A percentile compares a stretch with the other conserved stretches of the same genome.
phyloP scores from a whole-genome alignment of 2,329 filamentous ascomycete species.

The Pseudogymnoascus sp. region DNA sequence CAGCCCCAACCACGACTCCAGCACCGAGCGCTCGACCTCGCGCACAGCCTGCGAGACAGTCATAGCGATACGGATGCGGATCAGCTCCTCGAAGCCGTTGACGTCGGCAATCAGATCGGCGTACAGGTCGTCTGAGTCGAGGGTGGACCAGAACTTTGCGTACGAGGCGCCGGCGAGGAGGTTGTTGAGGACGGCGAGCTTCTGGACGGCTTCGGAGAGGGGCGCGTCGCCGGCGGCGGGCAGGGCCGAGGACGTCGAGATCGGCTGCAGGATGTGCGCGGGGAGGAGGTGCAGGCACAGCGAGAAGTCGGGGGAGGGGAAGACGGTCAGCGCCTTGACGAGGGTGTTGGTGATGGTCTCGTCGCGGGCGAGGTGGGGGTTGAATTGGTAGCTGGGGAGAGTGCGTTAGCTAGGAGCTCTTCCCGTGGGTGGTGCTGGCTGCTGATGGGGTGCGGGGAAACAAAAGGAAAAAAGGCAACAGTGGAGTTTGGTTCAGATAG shows the following conservation, averaged over 20 bases:
- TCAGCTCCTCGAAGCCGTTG: conserved; percentile 85
- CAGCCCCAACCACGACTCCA: conserved; percentile 71
- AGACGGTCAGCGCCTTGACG: conserved; percentile 94
- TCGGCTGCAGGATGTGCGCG: conserved; percentile 63
- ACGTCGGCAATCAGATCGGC: conserved; percentile 94
- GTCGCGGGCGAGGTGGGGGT: conserved; percentile 93
- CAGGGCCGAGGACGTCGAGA: conserved; percentile 39
- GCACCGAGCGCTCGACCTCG: conserved; percentile 57
- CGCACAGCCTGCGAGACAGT: conserved; percentile 76
- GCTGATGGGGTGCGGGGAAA: background rate
- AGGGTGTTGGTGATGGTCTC: conserved; percentile 98
- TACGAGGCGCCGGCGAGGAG: conserved; percentile 89
- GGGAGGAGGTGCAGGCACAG: conserved; percentile 91
- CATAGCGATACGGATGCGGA: conserved; percentile 81
- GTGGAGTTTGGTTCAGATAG: conserved; percentile 53
- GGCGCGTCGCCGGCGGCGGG: conserved; percentile 52
- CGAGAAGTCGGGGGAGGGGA: conserved; percentile 91
- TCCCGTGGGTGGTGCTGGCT: conserved; percentile 11
- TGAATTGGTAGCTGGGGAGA: conserved; percentile 84
- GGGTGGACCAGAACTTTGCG: conserved; percentile 81
- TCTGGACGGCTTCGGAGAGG: conserved; percentile 76
- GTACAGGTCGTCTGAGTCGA: conserved; percentile 91
- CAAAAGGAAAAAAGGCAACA: conserved; percentile 3
- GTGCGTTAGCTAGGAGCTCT: background rate
- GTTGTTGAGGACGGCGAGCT: conserved; percentile 59